Evolutionary conservation across 768 basidiomycete species (phyloP), one percentile per base, ranked within the genome.

Genomic region (Gymnopilus dilepis): DNA sequence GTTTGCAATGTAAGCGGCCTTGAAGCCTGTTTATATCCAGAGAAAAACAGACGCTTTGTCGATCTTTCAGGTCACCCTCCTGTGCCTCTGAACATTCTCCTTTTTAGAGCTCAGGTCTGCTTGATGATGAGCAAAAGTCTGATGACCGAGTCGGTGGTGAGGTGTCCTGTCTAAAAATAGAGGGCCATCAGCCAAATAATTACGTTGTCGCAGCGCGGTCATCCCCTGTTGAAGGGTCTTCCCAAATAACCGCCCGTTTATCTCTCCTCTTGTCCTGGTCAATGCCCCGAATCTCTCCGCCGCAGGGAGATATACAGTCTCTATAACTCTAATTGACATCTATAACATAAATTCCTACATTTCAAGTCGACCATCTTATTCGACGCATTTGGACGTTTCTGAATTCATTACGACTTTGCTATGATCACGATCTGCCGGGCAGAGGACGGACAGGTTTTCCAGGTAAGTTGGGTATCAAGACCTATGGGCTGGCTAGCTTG

Each of bases 401-500:
- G 61, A 62, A 58, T 53, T 50, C 56, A 43, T 55, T 37, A 40
- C 37, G 21, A 30, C 63, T 52, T 63, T 59, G 63, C 68, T 65
- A 88, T 88, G 86, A 80, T 87, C 63, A 84, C 82, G 67, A 84
- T 88, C 78, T 88, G 85, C 72, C 81, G 84, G 64, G 86, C 86
- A 40, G 87, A 88, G 71, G 81, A 86, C 69, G 87, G 87, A 28
- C 84, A 86, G 65, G 76, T 83, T 66, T 84, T 83, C 67, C 85
- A 87, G 78, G 87, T 85, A 65, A 56, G 76, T 66, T 13, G 1
- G 34, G 30, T 21, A n/a, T 30, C 33, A 0, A 28, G 4, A 33
- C 19, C 8, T 37, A 19, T 15, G 24, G 30, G 5, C 31, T 6
- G 33, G 15, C 51, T 13, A 7, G n/a, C 30, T 13, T 41, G 34